Conservation (phyloP, 1,139 yeast species). For the Debaryomyces psychrophilus region DNA sequence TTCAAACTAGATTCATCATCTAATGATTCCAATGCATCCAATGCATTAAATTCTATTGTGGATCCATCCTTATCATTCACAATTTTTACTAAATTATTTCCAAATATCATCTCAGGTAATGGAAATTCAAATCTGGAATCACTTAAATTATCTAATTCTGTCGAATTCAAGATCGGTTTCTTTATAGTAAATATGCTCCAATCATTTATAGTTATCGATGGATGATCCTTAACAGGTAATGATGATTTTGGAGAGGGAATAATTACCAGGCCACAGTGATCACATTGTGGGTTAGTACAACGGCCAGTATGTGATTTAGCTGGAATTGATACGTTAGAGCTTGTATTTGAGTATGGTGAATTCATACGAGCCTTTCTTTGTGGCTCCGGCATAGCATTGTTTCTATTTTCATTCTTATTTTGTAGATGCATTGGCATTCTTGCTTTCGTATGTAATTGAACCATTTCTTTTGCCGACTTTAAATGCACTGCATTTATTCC, state of each 20-base stretch:
- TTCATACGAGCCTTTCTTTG: background rate
- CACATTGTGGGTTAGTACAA: conserved; percentile 58
- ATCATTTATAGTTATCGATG: conserved; percentile 64
- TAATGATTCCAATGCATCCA: conserved; percentile 77
- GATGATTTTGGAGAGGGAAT: conserved; percentile 73
- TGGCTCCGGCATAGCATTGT: background rate
- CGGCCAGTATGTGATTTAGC: conserved; percentile 36
- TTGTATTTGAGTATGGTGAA: conserved; percentile 13
- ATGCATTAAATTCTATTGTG: conserved; percentile 67
- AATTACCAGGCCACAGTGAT: conserved; percentile 68
- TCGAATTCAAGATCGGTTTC: conserved; percentile 74
- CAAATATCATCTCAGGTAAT: conserved; percentile 96
- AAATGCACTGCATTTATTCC: conserved; percentile 61
- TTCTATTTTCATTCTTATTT: conserved; percentile 1
- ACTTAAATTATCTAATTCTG: conserved; percentile 72
- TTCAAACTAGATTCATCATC: conserved; percentile 43
- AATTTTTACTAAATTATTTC: conserved; percentile 72
- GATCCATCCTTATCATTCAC: conserved; percentile 45
- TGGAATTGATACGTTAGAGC: conserved; percentile 30
- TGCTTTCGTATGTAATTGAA: conserved; percentile 42
- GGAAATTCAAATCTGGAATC: conserved; percentile 70
- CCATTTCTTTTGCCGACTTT: conserved; percentile 68
- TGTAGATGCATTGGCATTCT: conserved; percentile 28
- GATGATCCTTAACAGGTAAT: conserved; percentile 62
- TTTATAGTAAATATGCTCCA: conserved; percentile 80